Evolutionary conservation across 1,284 basidiomycete species (phyloP).

Genomic region (Cystobasidium sp.): DNA sequence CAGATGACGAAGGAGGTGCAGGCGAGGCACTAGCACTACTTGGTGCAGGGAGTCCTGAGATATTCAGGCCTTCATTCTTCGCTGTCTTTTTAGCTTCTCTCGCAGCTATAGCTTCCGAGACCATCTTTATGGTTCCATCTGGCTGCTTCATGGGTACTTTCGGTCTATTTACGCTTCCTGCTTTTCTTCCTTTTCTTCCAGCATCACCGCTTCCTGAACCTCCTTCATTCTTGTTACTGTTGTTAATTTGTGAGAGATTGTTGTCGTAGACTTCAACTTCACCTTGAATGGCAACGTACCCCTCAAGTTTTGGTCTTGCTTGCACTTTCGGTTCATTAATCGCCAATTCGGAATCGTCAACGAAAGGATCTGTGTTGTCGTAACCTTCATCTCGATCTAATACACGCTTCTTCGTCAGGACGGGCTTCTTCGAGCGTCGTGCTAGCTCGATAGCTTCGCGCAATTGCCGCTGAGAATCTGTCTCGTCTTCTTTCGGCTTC

Average conservation of each 20-base stretch:
- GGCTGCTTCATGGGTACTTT: conserved; percentile 35
- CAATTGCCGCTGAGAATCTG: conserved; percentile 28
- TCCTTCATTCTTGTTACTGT: neutral
- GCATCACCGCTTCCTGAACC: neutral
- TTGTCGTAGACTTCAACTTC: conserved; percentile 50
- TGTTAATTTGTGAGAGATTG: conserved; percentile 1
- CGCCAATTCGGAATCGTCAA: conserved; percentile 92
- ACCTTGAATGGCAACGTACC: conserved; percentile 75
- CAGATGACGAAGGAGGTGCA: conserved; percentile 13
- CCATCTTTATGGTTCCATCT: conserved; percentile 36
- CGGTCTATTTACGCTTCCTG: conserved; percentile 35
- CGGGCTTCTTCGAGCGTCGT: conserved; percentile 5
- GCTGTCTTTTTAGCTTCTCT: conserved; percentile 35
- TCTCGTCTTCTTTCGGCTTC: conserved; percentile 14
- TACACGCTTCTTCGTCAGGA: conserved; percentile 28
- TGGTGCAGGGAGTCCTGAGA: neutral
- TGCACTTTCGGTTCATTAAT: conserved; percentile 88
- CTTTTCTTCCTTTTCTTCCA: conserved; percentile 27
- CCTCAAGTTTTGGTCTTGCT: conserved; percentile 90
- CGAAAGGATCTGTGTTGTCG: conserved; percentile 89
- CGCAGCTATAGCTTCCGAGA: conserved; percentile 35
- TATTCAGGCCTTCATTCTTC: conserved; percentile 9
- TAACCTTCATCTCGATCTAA: conserved; percentile 63
- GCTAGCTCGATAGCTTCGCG: conserved; percentile 33
- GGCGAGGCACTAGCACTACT: conserved; percentile 29